A percentile compares a stretch with the other conserved stretches of the same genome.
These are phyloP conservation scores for Aspergillus sergii DNA, from an alignment of 2,329 filamentous ascomycete species.

Conservation along the genomic window DNA sequence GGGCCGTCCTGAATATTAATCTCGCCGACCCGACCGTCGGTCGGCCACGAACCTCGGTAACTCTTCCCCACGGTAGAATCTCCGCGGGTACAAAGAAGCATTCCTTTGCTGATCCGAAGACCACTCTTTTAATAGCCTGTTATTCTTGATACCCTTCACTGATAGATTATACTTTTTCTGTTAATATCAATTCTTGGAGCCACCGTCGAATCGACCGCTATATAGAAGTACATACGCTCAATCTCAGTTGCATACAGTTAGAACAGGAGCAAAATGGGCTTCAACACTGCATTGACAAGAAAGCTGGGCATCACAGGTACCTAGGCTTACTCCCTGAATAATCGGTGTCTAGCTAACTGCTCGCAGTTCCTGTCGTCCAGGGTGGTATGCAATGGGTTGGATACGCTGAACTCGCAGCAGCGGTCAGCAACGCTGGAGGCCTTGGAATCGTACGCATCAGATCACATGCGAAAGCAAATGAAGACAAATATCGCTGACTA, in stretches of 20 bases:
- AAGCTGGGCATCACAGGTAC: constrained; percentile 57
- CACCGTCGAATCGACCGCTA: background rate
- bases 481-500: constrained; percentile 2
- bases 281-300: constrained; percentile 65
- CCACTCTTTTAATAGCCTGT: background rate
- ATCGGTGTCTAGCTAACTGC: background rate
- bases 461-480: background rate
- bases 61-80: constrained; percentile 29
- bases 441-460: constrained; percentile 51
- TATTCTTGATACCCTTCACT: background rate
- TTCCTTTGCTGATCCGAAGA: constrained; percentile 6
- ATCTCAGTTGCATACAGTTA: constrained; percentile 9
- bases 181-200: constrained; percentile 3
- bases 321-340: background rate
- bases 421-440: constrained; percentile 57
- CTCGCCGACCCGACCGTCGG: constrained; percentile 1
- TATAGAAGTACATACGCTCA: background rate
- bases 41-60: constrained; percentile 34
- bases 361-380: constrained; percentile 51
- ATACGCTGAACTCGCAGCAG: constrained; percentile 55
- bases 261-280: constrained; percentile 54
- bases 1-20: constrained; percentile 4
- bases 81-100: constrained; percentile 25
- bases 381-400: constrained; percentile 61
- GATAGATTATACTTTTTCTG: background rate